phyloP scores from a whole-genome alignment of 768 basidiomycete genomes.

The Kwoniella heveanensis region DNA sequence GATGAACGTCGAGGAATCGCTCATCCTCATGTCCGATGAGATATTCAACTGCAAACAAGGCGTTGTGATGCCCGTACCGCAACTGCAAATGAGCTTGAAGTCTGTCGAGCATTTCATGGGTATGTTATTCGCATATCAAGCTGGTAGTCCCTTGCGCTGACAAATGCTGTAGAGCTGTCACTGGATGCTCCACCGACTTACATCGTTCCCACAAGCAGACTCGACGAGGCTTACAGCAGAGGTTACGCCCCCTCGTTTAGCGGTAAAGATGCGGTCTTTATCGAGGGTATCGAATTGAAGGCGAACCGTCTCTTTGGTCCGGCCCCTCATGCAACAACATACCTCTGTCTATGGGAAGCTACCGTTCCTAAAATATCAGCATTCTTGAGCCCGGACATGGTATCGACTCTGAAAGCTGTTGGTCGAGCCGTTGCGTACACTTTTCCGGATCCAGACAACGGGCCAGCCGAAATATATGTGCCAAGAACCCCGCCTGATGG shows the following conservation, averaged over 20 bases:
- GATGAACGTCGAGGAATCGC: slow-evolving; percentile 62
- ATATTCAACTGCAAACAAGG: slow-evolving; percentile 56
- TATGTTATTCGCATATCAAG: slow-evolving; percentile 50
- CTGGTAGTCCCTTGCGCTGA: background rate
- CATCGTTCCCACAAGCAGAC: slow-evolving; percentile 61
- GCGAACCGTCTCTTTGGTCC: slow-evolving; percentile 88
- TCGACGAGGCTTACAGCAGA: slow-evolving; percentile 44
- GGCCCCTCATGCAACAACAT: slow-evolving; percentile 77
- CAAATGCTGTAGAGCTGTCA: slow-evolving; percentile 64
- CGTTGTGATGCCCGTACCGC: slow-evolving; percentile 65
- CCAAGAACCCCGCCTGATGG: slow-evolving; percentile 75
- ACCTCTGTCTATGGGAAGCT: slow-evolving; percentile 92
- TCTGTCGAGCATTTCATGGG: slow-evolving; percentile 89
- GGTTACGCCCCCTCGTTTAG: slow-evolving; percentile 24
- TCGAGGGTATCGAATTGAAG: slow-evolving; percentile 70
- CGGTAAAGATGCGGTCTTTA: slow-evolving; percentile 55
- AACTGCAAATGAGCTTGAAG: slow-evolving; percentile 73
- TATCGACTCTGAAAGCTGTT: slow-evolving; percentile 62
- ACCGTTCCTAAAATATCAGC: slow-evolving; percentile 68
- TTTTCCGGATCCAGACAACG: slow-evolving; percentile 74
- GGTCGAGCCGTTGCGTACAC: slow-evolving; percentile 67
- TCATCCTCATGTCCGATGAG: slow-evolving; percentile 65
- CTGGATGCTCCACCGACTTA: slow-evolving; percentile 69
- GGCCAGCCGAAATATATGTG: slow-evolving; percentile 66
- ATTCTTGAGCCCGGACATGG: slow-evolving; percentile 63